Percentiles rank a stretch among this genome's conserved stretches.
Conservation (phyloP, 192 early-diverging fungal genomes). For the Coemansia umbellata region DNA sequence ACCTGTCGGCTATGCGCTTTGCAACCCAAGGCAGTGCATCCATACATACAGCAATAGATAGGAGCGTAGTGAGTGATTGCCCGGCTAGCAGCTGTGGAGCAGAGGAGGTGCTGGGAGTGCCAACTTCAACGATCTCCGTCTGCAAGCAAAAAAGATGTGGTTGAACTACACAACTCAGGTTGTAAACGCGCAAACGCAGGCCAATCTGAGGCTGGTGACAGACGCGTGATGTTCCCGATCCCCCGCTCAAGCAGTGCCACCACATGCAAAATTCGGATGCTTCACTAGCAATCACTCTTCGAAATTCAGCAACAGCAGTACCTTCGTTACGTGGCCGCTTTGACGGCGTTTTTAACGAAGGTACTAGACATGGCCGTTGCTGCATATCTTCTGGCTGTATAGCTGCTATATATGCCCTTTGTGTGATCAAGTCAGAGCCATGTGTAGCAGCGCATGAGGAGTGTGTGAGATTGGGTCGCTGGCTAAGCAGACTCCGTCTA, state of each 20-base stretch:
- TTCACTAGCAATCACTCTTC: constrained; percentile 1
- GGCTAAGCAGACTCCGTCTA: constrained; percentile 21
- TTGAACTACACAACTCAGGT: constrained; percentile 6
- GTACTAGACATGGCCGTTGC: not conserved
- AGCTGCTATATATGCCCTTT: not conserved
- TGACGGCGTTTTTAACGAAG: constrained; percentile 5
- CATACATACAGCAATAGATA: constrained; percentile 30
- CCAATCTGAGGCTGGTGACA: constrained; percentile 12
- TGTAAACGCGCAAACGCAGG: constrained; percentile 10
- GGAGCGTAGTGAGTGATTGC: constrained; percentile 15
- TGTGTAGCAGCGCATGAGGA: not conserved
- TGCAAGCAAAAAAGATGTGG: constrained; percentile 29
- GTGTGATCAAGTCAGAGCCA: not conserved
- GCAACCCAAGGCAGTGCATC: constrained; percentile 26
- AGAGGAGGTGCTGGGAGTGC: not conserved
- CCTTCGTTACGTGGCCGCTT: constrained; percentile 29
- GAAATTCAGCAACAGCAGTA: constrained; percentile 15
- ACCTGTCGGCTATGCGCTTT: not conserved
- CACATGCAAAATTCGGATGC: constrained; percentile 37
- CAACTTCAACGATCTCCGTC: constrained; percentile 7
- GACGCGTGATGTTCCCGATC: constrained; percentile 7
- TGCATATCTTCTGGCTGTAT: not conserved
- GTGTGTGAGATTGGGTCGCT: constrained; percentile 1
- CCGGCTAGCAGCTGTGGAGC: constrained; percentile 11
- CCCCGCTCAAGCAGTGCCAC: constrained; percentile 32